Evolutionary conservation across 805 yeast species (phyloP).

Genomic region (Wilhelminamyces savonicus): DNA sequence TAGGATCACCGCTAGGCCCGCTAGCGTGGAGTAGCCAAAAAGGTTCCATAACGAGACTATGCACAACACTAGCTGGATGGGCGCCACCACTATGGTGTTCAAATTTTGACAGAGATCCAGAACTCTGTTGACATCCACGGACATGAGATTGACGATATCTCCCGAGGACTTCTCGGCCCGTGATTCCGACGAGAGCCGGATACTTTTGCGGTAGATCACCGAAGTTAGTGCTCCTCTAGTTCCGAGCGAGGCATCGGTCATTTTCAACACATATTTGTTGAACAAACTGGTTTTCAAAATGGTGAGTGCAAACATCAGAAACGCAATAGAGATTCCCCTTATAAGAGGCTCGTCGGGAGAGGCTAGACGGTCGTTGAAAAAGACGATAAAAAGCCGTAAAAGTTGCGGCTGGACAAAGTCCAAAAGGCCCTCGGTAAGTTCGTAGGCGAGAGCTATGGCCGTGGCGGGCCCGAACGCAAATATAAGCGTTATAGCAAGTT

Average conservation of each 20-base stretch:
- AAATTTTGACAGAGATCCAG: conserved; percentile 53
- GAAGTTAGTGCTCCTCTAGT: conserved; percentile 48
- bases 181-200: conserved; percentile 61
- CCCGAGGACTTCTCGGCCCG: conserved; percentile 60
- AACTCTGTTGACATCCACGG: conserved; percentile 67
- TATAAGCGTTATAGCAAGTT: not conserved
- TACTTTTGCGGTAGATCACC: conserved; percentile 65
- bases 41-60: conserved; percentile 48
- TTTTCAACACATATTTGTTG: conserved; percentile 7
- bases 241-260: conserved; percentile 2
- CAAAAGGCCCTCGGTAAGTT: conserved; percentile 15
- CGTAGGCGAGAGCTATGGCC: conserved; percentile 15
- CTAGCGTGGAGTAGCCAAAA: conserved; percentile 53
- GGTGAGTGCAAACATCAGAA: conserved; percentile 4
- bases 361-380: conserved; percentile 51
- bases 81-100: conserved; percentile 53
- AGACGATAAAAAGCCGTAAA: conserved; percentile 57
- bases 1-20: conserved; percentile 48
- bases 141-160: conserved; percentile 70
- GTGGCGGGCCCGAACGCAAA: conserved; percentile 21
- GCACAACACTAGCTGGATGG: conserved; percentile 49
- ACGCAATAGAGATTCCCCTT: conserved; percentile 10
- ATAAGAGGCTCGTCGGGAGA: conserved; percentile 31
- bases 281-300: conserved; percentile 7
- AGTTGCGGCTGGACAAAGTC: conserved; percentile 77